Evolutionary conservation across 495 filamentous ascomycete genomes (phyloP), one percentile per base, ranked within the genome.

Genomic region (Tuber melanosporum): DNA sequence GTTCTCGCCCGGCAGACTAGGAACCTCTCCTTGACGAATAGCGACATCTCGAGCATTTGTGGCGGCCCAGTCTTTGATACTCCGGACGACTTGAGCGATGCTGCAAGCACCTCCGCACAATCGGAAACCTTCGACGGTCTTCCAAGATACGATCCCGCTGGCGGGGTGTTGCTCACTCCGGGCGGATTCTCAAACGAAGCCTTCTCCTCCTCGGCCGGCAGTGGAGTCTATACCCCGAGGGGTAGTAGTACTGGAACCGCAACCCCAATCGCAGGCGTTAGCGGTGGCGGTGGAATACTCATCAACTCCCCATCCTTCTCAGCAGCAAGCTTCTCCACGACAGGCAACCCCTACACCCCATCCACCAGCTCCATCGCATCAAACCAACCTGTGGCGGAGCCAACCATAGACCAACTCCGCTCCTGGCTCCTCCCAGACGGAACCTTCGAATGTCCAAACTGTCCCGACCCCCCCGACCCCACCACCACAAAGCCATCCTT

Each of bases 21-120:
- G 71, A 80, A 66, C 15, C 32, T 66, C 57, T 66, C 57, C 26
- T 12, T 66, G 3, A 2, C 32, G 12, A 66, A 7, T 3, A 66
- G 57, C 57, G 57, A 36, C 0, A 26, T 66, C 39, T 72, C 71
- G 14, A 45, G 36, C 71, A 45, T 36, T 17, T 66, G 57, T 36
- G 57, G 8, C 14, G 43, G 74, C 6, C 52, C 52, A 32, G 5
- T 52, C 26, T 20, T 62, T 20, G 41, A n/a, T n/a, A 80, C 76
- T 1, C 78, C 78, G 36, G 69, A 69, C 20, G 17, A 66, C 45
- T 80, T 76, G 19, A 75, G 76, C 46, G 42, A 75, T 26, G 70
- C 78, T 42, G 22, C 47, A 3, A 78, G 75, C 44, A 36, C 14
- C 57, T 19, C 6, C 14, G n/a, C 57, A 17, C 57, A 66, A 66